Evolutionary conservation across 768 basidiomycete species (phyloP).

Genomic region (Rhodosporidiobolus sp.): DNA sequence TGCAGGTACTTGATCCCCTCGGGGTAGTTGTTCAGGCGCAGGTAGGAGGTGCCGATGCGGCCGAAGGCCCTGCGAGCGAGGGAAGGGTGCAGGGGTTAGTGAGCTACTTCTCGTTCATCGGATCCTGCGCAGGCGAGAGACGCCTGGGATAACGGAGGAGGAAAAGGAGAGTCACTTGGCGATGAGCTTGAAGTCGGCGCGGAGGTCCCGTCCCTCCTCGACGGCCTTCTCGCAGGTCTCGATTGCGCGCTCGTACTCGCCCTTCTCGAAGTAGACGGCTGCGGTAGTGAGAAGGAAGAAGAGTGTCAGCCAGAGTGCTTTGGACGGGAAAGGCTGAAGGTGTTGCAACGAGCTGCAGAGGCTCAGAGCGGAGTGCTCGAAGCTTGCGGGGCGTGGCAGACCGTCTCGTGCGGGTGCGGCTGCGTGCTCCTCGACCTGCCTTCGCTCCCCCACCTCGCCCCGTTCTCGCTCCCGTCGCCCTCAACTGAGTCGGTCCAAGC

Average conservation of each 20-base stretch:
- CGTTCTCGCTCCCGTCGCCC: too few relatives aligned
- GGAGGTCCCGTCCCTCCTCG: slow-evolving; percentile 85
- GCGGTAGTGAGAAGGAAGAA: slow-evolving; percentile 4
- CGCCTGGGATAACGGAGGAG: background rate
- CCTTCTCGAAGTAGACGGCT: slow-evolving; percentile 93
- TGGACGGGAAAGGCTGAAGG: too few relatives aligned
- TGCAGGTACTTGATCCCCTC: slow-evolving; percentile 86
- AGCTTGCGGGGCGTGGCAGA: too few relatives aligned
- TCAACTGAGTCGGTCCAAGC: background rate
- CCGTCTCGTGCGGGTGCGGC: too few relatives aligned
- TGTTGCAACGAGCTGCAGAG: too few relatives aligned
- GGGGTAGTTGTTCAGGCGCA: slow-evolving; percentile 69
- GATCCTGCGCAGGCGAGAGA: background rate
- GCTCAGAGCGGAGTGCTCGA: too few relatives aligned
- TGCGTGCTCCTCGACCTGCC: too few relatives aligned
- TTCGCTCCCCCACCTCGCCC: too few relatives aligned
- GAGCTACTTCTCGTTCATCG: background rate
- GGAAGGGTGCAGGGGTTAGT: background rate
- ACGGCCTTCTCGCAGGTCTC: slow-evolving; percentile 93
- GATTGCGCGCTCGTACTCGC: slow-evolving; percentile 84
- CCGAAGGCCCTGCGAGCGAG: slow-evolving; percentile 63
- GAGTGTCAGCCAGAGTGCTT: background rate
- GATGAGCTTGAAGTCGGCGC: slow-evolving; percentile 89
- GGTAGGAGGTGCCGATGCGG: slow-evolving; percentile 79
- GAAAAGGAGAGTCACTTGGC: slow-evolving; percentile 59